A percentile compares a stretch with the other conserved stretches of the same genome.
Conservation (phyloP, 257 asterid genomes). For the Euphrasia confusa region DNA sequence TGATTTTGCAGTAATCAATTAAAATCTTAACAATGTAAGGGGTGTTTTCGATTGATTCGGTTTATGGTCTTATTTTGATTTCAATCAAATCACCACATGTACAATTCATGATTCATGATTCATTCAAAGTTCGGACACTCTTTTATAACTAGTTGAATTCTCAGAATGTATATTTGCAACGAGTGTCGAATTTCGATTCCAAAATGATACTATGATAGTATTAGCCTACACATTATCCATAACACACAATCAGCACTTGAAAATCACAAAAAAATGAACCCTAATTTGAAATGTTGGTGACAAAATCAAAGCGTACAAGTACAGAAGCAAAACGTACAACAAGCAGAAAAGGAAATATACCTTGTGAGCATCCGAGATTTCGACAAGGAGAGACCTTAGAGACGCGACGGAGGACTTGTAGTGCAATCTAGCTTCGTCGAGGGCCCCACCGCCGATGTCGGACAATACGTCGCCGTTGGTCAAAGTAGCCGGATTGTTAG, state of each 20-base stretch:
- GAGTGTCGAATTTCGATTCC: neutral
- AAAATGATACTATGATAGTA: too few relatives aligned
- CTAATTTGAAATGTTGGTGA: neutral
- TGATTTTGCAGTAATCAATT: neutral
- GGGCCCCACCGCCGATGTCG: conserved; percentile 81
- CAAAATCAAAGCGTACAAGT: conserved; percentile 5
- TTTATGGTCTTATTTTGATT: neutral
- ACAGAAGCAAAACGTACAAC: neutral
- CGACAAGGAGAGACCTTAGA: conserved; percentile 59
- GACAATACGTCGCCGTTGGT: conserved; percentile 44
- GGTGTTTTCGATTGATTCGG: neutral
- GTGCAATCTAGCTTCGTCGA: conserved; percentile 73
- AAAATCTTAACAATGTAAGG: too few relatives aligned
- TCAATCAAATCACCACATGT: neutral
- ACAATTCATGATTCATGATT: too few relatives aligned
- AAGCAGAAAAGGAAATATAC: conserved; percentile 25
- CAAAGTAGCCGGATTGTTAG: conserved; percentile 10
- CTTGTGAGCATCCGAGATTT: conserved; percentile 61
- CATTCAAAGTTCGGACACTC: neutral
- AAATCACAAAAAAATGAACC: neutral
- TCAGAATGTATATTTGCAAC: neutral
- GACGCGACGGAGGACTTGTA: conserved; percentile 69
- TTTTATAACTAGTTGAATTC: neutral
- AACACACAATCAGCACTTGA: neutral
- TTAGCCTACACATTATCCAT: too few relatives aligned